phyloP scores from a whole-genome alignment of 2,329 filamentous ascomycete genomes.

The Alternaria sp. region DNA sequence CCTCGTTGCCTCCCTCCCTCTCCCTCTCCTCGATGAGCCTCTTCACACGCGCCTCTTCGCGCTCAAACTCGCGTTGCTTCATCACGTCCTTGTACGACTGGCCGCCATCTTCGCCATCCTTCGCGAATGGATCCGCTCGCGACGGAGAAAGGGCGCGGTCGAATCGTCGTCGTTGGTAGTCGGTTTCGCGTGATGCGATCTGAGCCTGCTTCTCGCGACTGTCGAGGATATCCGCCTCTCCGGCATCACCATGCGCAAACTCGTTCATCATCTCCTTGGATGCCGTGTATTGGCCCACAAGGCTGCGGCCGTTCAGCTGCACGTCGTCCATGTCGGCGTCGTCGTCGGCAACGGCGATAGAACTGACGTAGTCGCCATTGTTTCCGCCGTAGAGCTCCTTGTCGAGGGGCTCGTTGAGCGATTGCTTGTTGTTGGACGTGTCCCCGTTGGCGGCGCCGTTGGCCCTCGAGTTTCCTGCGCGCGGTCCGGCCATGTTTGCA shows the following conservation, averaged over 20 bases:
- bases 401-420: slow-evolving; percentile 87
- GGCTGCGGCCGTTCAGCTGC: slow-evolving; percentile 69
- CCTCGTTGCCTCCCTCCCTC: slow-evolving; percentile 64
- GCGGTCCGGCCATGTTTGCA: slow-evolving; percentile 44
- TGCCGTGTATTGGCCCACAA: slow-evolving; percentile 96
- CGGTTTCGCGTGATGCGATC: slow-evolving; percentile 91
- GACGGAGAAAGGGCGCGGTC: slow-evolving; percentile 83
- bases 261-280: slow-evolving; percentile 92
- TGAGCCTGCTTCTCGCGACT: slow-evolving; percentile 87
- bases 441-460: slow-evolving; percentile 81
- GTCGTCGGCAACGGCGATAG: slow-evolving; percentile 78
- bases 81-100: slow-evolving; percentile 89
- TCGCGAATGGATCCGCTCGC: slow-evolving; percentile 82
- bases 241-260: slow-evolving; percentile 86
- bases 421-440: slow-evolving; percentile 86
- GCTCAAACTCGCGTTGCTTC: slow-evolving; percentile 86
- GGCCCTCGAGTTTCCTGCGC: slow-evolving; percentile 70
- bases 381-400: slow-evolving; percentile 80
- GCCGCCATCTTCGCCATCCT: slow-evolving; percentile 74
- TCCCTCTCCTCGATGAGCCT: slow-evolving; percentile 80
- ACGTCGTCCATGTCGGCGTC: slow-evolving; percentile 79
- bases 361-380: slow-evolving; percentile 83
- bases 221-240: slow-evolving; percentile 88
- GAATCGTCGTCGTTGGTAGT: slow-evolving; percentile 96
- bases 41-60: slow-evolving; percentile 87